Evolutionary conservation across 495 filamentous ascomycete species (phyloP).

Genomic region (Penicillium tannophilum): DNA sequence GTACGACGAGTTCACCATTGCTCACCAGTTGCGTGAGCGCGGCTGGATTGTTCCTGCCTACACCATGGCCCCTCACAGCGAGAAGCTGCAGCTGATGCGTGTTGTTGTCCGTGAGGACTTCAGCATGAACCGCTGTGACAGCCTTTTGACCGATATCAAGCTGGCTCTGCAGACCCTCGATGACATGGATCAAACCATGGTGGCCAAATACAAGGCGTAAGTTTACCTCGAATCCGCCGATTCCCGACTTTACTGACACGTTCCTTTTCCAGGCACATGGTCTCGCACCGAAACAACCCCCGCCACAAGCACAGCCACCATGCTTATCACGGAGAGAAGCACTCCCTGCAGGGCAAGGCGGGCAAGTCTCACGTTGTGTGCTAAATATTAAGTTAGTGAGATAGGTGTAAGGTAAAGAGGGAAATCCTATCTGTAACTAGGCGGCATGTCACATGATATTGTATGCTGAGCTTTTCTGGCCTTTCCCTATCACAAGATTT

Average conservation of each 20-base stretch:
- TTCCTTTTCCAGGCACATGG: slow-evolving; percentile 47
- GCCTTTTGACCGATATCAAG: slow-evolving; percentile 71
- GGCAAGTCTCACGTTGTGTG: slow-evolving; percentile 88
- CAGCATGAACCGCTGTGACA: slow-evolving; percentile 71
- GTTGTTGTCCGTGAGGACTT: slow-evolving; percentile 92
- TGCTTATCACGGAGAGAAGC: slow-evolving; percentile 74
- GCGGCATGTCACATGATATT: no score
- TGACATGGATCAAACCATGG: slow-evolving; percentile 68
- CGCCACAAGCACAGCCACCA: slow-evolving; percentile 62
- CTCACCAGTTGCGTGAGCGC: slow-evolving; percentile 77
- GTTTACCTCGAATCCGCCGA: slow-evolving; percentile 12
- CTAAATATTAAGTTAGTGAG: slow-evolving; percentile 38
- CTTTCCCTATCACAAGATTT: no score
- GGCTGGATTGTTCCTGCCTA: slow-evolving; percentile 94
- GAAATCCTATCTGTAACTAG: no score
- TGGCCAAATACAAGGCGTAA: slow-evolving; percentile 66
- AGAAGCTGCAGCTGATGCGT: slow-evolving; percentile 80
- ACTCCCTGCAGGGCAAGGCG: slow-evolving; percentile 82
- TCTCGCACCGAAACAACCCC: slow-evolving; percentile 55
- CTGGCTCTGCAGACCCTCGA: slow-evolving; percentile 66
- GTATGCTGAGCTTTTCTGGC: no score
- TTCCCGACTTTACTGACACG: slow-evolving; percentile 11
- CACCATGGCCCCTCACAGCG: slow-evolving; percentile 86
- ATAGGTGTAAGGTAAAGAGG: no score
- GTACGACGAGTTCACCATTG: slow-evolving; percentile 82